Base-by-base conservation (phyloP, 208 protist genomes). In the Porcisia deanei region DNA sequence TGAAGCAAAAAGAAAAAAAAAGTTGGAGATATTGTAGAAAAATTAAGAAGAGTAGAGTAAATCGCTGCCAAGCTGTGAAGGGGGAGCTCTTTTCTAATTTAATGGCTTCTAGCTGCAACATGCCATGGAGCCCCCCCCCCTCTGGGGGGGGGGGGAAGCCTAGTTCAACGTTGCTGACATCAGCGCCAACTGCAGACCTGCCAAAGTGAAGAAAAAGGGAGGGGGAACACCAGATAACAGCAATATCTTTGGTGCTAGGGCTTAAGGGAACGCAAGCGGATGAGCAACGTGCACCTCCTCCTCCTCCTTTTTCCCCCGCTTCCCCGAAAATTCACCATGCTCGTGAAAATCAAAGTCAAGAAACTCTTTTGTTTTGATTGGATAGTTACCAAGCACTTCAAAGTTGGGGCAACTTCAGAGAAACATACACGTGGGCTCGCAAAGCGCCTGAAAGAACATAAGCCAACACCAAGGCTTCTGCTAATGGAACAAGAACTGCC, bases 191-290 rank as follows among this genome's bases (percentile, higher is more conserved):
- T 52, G 41, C 8, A 34, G 47, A 7, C 22, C 41, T 14, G 18
- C 39, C 47, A 30, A 20, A 67, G 47, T 49, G 63, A 18, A 49
- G 63, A 49, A 12, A 49, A 22, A 16, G 10, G 47, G 22, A 67
- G 22, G 39, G 39, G 39, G 59, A 64, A 37, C 37, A 65, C 34
- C 18, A 65, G n/a, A 53, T 6, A 47, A 43, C 64, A 54, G 43
- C 64, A 71, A 25, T 49, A 41, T 10, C 57, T 20, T n/a, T 14
- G 20, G 41, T 57, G 16, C 12, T n/a, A 57, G 30, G 30, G 49
- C 52, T 58, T 54, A 39, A 75, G 74, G 72, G 20, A 16, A 49
- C 30, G 39, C 53, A 45, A 69, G 52, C 71, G 68, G 57, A 12
- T 49, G 37, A 65, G 16, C 34, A 4, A 67, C 22, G 39, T 9